Evolutionary conservation across 106 monocot genomes (phyloP).

Genomic region (Platanthera zijinensis): DNA sequence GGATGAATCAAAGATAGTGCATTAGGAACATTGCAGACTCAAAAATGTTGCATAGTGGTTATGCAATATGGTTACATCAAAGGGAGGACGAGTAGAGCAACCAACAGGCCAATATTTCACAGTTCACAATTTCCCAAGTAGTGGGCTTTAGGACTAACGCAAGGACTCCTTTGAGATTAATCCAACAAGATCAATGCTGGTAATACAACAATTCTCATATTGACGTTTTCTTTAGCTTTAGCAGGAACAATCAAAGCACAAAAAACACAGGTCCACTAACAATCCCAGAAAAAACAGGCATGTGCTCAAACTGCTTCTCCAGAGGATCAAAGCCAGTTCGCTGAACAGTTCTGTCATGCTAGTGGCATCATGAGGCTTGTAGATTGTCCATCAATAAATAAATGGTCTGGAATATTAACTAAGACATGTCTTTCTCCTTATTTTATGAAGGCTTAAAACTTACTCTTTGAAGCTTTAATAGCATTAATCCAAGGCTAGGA

Average conservation of each 20-base stretch:
- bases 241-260: neutral
- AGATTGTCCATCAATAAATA: neutral
- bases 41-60: neutral
- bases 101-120: neutral
- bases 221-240: too few relatives aligned
- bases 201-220: too few relatives aligned
- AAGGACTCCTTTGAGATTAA: too few relatives aligned
- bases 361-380: neutral
- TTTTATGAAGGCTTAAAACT: slow-evolving; percentile 9
- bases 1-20: neutral
- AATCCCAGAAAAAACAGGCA: neutral
- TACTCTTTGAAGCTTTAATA: slow-evolving; percentile 74
- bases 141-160: neutral
- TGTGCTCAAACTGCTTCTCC: neutral
- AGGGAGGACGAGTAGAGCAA: neutral
- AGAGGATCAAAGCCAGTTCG: neutral
- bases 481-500: slow-evolving; percentile 68
- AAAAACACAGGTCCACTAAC: neutral
- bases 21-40: neutral
- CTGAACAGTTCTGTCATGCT: neutral
- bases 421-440: neutral
- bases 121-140: neutral
- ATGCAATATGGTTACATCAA: neutral
- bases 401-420: neutral
- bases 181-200: neutral